Evolutionary conservation across 192 early-diverging fungal species (phyloP).

Genomic region (Podochytrium sp.): DNA sequence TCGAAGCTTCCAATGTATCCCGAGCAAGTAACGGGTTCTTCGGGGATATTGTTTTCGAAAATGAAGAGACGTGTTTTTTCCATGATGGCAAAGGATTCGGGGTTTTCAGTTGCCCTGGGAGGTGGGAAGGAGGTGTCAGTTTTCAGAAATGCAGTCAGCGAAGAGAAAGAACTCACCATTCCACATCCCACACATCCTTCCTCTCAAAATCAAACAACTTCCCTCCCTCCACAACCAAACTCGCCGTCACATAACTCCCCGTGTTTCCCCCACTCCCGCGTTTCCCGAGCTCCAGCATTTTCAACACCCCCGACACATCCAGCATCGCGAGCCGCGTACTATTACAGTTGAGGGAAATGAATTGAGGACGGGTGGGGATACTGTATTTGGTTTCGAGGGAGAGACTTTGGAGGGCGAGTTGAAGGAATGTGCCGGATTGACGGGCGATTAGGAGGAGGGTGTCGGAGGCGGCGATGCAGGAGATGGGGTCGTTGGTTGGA

Average conservation of each 20-base stretch:
- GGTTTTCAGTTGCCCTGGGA: slow-evolving; percentile 56
- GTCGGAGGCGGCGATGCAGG: slow-evolving; percentile 45
- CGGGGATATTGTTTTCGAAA: slow-evolving; percentile 55
- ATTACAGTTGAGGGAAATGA: slow-evolving; percentile 52
- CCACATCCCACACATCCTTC: slow-evolving; percentile 65
- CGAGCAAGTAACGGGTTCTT: slow-evolving; percentile 58
- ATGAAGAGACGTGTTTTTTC: slow-evolving; percentile 65
- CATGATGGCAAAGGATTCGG: slow-evolving; percentile 60
- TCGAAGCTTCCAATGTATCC: slow-evolving; percentile 61
- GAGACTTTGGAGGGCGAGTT: slow-evolving; percentile 55
- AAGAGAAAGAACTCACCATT: slow-evolving; percentile 41
- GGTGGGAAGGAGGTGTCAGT: not conserved
- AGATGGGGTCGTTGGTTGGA: slow-evolving; percentile 49
- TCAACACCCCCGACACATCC: slow-evolving; percentile 55
- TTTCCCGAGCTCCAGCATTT: slow-evolving; percentile 53
- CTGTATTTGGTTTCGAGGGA: slow-evolving; percentile 52
- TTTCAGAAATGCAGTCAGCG: too few relatives aligned
- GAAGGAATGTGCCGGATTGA: slow-evolving; percentile 50
- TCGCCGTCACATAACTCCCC: not conserved
- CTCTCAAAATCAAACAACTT: slow-evolving; percentile 56
- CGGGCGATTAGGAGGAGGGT: slow-evolving; percentile 49
- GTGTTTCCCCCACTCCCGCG: not conserved
- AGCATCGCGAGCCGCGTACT: slow-evolving; percentile 45
- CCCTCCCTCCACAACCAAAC: slow-evolving; percentile 23
- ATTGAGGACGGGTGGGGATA: slow-evolving; percentile 37